Base-by-base conservation (phyloP, 768 basidiomycete genomes). In the Xerocomellus chrysenteron region DNA sequence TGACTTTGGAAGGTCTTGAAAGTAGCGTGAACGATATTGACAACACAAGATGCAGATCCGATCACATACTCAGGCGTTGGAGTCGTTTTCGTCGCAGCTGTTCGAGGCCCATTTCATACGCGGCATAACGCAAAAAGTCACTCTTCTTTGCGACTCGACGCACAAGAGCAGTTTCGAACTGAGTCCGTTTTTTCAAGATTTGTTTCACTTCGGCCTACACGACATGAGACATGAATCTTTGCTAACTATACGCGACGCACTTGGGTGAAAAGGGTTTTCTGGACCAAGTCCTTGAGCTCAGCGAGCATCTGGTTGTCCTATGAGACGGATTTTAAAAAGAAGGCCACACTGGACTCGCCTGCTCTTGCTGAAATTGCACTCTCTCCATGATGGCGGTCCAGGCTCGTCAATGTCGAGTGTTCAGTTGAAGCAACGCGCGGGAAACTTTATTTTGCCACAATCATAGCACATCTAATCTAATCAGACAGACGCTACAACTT, bases 281-380 rank as follows among this genome's bases (percentile, higher is more conserved):
- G 83, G 57, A 89, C 85, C 12, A 96, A 78, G 73, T 95, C 93
- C 73, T 92, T 94, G 69, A 96, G 88, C 86, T 97, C 94, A 46
- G 87, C 83, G 83, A 96, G 90, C 86, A 94, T 95, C 83, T 90
- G 68, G 42, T n/a, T 21, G 48, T 45, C 40, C 35, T 26, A 55
- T 57, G 59, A 63, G 54, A 39, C 28, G 13, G 39, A 40, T 11
- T 26, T 47, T 35, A 5, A 24, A n/a, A 1, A n/a, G 1, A 52
- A 16, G 13, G 21, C 2, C 37, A 35, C 40, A 8, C 8, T 46
- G 51, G 28, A 54, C 76, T 49, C 54, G 82, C 87, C 85, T 91
- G 88, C 85, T 96, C 94, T 73, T 95, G 90, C 74, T 95, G 86
- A 65, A 88, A 95, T 56, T 96, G 90, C 0, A 96, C 94, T 61